Percentiles rank a stretch among this genome's conserved stretches.
These are phyloP conservation scores for Zygosaccharomyces bisporus DNA, from an alignment of 805 yeast genomes.

Conservation along the genomic window DNA sequence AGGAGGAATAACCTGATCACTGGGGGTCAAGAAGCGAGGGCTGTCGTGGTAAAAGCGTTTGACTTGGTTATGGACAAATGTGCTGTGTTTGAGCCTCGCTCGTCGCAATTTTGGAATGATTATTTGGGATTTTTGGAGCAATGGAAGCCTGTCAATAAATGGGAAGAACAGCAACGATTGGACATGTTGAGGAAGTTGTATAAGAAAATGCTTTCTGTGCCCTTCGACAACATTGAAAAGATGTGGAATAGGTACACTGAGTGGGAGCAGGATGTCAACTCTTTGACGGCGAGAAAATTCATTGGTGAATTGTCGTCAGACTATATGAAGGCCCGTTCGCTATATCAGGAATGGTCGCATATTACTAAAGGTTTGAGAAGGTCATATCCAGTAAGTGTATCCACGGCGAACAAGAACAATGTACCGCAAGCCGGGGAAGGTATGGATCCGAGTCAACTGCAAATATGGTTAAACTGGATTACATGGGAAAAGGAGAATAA, in stretches of 20 bases:
- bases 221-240: conserved; percentile 67
- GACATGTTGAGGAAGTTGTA: conserved; percentile 73
- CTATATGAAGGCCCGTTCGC: conserved; percentile 82
- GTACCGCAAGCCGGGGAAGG: conserved; percentile 27
- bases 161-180: conserved; percentile 80
- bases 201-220: conserved; percentile 67
- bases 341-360: conserved; percentile 65
- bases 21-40: conserved; percentile 78
- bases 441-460: conserved; percentile 37
- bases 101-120: conserved; percentile 74
- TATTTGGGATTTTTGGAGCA: conserved; percentile 72
- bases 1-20: conserved; percentile 62
- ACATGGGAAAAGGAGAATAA: conserved; percentile 74
- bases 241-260: conserved; percentile 77
- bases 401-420: conserved; percentile 28
- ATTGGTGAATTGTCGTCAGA: conserved; percentile 77
- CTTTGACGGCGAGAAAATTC: conserved; percentile 76
- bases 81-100: conserved; percentile 65
- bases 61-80: conserved; percentile 76
- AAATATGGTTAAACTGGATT: conserved; percentile 70
- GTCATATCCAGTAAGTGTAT: conserved; percentile 29
- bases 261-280: conserved; percentile 77
- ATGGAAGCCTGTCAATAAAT: conserved; percentile 74
- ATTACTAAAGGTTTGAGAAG: conserved; percentile 51
- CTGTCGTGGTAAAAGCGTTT: conserved; percentile 72